Base-by-base conservation (phyloP, 2,329 filamentous ascomycete genomes). In the Colletotrichum plurivorum region DNA sequence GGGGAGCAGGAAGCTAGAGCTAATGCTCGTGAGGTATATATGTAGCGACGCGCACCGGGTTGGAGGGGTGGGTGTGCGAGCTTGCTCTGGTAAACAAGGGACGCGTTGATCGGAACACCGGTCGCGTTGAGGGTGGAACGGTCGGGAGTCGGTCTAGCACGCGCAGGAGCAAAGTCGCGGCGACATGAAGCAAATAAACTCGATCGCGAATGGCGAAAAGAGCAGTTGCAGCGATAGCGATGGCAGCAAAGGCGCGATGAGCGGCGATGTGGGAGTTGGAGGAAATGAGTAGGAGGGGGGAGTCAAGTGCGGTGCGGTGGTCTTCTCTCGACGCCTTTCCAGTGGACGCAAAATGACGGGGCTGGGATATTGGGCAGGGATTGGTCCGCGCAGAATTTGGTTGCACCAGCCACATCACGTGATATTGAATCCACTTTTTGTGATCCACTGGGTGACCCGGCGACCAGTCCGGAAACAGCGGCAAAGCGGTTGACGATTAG, bases 71-170 rank as follows among this genome's bases (percentile, higher is more conserved):
- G 48, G 43, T 65, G 49, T 22, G 20, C 57, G 52, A 60, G 55
- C 65, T 62, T 62, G 59, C 59, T 65, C 48, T 70, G 64, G 72
- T 73, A 73, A 74, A 74, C 73, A 74, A 72, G 71, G 63, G 69
- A 71, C 73, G 73, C 72, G 73, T 74, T 74, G 55, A 36, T 71
- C 49, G 69, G 67, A 59, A 51, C 59, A 53, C 60, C 45, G 46
- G 65, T 62, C 66, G 71, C 72, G 72, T 71, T 69, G 65, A 25
- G 15, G 46, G 51, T 60, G 53, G 41, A 69, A 53, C 67, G 62
- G 57, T 70, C 51, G 60, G 27, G 41, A 18, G 45, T 22, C 54
- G 48, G 54, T 67, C 62, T 71, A 69, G 43, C 61, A 69, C 67
- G 69, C 69, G 62, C 57, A 46, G 22, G 51, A 16, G 45, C 16